Evolutionary conservation across 1,139 yeast species (phyloP).

Genomic region (Candida albicans): DNA sequence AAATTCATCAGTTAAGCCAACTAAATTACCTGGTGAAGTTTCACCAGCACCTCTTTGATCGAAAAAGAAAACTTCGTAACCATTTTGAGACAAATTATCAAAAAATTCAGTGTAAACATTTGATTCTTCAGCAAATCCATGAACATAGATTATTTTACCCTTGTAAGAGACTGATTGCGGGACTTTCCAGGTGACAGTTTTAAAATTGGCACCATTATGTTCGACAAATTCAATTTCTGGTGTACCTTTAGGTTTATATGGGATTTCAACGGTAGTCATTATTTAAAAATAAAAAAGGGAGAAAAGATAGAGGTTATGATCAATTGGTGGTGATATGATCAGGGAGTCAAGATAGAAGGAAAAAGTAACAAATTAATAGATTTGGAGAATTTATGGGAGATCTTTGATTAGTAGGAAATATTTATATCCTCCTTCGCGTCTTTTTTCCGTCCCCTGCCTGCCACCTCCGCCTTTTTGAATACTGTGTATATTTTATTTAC

Average conservation of each 20-base stretch:
- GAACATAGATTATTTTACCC: slow-evolving; percentile 66
- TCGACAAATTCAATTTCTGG: slow-evolving; percentile 32
- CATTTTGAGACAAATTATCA: slow-evolving; percentile 56
- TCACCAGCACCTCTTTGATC: slow-evolving; percentile 91
- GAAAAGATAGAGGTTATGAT: not conserved
- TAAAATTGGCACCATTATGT: slow-evolving; percentile 39
- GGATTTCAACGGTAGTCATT: slow-evolving; percentile 18
- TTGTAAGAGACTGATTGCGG: slow-evolving; percentile 36
- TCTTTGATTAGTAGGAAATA: too few species aligned
- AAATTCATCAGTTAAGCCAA: slow-evolving; percentile 68
- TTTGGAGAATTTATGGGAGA: too few species aligned
- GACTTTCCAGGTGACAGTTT: slow-evolving; percentile 42
- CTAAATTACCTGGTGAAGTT: slow-evolving; percentile 58
- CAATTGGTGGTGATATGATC: not conserved
- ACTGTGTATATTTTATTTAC: too few species aligned
- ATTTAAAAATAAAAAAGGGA: not conserved
- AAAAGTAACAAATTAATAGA: too few species aligned
- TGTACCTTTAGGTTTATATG: slow-evolving; percentile 35
- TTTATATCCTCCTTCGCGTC: too few species aligned
- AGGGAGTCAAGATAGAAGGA: too few species aligned
- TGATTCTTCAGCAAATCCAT: slow-evolving; percentile 78
- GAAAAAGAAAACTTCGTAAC: slow-evolving; percentile 74
- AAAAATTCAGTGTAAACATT: slow-evolving; percentile 55
- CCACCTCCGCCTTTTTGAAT: too few species aligned
- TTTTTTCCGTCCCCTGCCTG: too few species aligned